phyloP scores from a whole-genome alignment of 768 basidiomycete genomes.

The Kwoniella bestiolae region DNA sequence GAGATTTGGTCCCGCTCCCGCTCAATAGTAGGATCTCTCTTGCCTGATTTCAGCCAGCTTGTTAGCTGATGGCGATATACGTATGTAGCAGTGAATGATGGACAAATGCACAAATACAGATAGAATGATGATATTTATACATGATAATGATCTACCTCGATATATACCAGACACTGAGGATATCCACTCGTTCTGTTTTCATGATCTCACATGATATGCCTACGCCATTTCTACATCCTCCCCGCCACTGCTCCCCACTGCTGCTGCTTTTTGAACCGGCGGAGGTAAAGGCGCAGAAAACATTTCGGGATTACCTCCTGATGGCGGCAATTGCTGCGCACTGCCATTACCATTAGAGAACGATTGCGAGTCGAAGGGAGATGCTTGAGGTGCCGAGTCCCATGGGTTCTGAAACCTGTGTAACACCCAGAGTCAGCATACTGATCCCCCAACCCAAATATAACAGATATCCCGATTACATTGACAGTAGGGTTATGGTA shows the following conservation, averaged over 20 bases:
- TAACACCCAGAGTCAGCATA: neutral
- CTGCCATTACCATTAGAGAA: conserved; percentile 3
- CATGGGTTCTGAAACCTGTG: conserved; percentile 48
- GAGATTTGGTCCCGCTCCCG: too few relatives aligned
- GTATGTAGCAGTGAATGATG: neutral
- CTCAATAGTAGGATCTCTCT: neutral
- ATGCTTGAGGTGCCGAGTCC: conserved; percentile 36
- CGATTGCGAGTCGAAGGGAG: conserved; percentile 14
- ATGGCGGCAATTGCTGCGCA: conserved; percentile 9
- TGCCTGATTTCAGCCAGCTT: neutral
- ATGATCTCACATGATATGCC: conserved; percentile 4
- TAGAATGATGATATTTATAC: neutral
- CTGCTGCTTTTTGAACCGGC: conserved; percentile 17
- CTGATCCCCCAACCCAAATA: neutral
- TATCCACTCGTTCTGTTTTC: too few relatives aligned
- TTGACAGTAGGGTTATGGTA: neutral
- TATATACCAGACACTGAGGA: too few relatives aligned
- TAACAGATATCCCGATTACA: too few relatives aligned
- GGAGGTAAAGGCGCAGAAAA: conserved; percentile 26
- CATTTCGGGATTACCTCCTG: conserved; percentile 21
- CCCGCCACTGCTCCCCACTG: neutral
- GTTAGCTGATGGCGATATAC: neutral
- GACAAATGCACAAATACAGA: too few relatives aligned
- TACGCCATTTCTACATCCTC: conserved; percentile 17
- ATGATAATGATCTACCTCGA: neutral